Percentiles rank a stretch among this genome's conserved stretches.
Evolutionary conservation across 2,329 filamentous ascomycete genomes (phyloP).

Genomic region (Neonectria punicea): DNA sequence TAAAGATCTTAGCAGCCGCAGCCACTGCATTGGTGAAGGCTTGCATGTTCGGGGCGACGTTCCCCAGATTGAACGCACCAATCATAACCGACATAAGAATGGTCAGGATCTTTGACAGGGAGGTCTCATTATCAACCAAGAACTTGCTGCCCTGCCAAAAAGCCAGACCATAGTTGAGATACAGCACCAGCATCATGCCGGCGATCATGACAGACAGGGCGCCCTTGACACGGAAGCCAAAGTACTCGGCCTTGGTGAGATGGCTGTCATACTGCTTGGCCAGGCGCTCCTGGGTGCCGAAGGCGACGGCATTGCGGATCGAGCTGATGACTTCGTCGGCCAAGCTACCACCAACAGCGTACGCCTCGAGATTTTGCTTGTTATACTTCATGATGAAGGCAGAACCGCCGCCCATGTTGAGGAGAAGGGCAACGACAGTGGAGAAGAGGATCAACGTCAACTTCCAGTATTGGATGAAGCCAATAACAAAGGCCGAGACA

Average conservation of each 20-base stretch:
- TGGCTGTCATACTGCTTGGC: constrained; percentile 85
- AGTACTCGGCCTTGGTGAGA: constrained; percentile 76
- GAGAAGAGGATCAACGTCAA: constrained; percentile 88
- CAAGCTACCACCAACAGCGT: constrained; percentile 85
- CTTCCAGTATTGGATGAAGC: constrained; percentile 93
- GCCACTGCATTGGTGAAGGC: constrained; percentile 86
- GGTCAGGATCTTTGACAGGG: constrained; percentile 78
- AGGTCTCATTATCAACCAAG: constrained; percentile 72
- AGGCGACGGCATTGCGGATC: constrained; percentile 90
- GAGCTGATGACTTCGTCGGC: constrained; percentile 96
- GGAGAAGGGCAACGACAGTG: constrained; percentile 81
- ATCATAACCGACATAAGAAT: constrained; percentile 94
- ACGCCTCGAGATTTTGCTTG: constrained; percentile 80
- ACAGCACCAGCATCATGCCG: constrained; percentile 84
- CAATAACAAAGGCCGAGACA: constrained; percentile 88
- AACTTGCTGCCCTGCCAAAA: constrained; percentile 90
- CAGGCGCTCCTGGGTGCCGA: constrained; percentile 93
- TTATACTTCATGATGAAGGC: constrained; percentile 83
- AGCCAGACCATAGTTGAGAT: constrained; percentile 85
- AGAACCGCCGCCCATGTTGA: constrained; percentile 79
- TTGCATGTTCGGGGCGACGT: constrained; percentile 85
- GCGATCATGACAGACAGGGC: constrained; percentile 82
- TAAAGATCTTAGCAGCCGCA: constrained; percentile 91
- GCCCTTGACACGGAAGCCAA: constrained; percentile 80
- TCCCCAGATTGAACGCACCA: constrained; percentile 90